Conservation (phyloP, 1,139 yeast genomes). For the Blastobotrys apis region DNA sequence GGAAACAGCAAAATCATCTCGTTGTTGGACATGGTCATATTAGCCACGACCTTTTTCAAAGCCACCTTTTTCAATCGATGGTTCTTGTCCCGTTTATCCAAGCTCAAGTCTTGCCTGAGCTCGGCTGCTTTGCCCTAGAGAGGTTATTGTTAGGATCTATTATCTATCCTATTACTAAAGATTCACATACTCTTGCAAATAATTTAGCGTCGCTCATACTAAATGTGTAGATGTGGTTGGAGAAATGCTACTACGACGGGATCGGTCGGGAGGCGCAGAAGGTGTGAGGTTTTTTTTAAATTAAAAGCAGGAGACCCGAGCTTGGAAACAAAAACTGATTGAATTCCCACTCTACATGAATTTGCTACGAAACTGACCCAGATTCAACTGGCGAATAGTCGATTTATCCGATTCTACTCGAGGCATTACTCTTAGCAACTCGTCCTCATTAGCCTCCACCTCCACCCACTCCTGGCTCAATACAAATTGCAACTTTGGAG, state of each 20-base stretch:
- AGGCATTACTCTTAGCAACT: background rate
- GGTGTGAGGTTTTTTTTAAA: no score
- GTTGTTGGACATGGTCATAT: conserved; percentile 74
- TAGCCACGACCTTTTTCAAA: conserved; percentile 74
- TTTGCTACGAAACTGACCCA: background rate
- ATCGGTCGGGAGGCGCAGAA: no score
- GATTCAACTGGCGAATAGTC: background rate
- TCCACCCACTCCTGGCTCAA: background rate
- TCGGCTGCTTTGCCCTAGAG: conserved; percentile 50
- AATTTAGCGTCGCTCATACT: conserved; percentile 32
- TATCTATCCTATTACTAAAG: background rate
- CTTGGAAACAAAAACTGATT: no score
- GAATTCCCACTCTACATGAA: background rate
- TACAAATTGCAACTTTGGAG: no score
- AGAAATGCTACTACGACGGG: background rate
- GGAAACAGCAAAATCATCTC: conserved; percentile 68
- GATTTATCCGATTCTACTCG: background rate
- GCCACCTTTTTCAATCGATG: conserved; percentile 51
- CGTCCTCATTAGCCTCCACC: background rate
- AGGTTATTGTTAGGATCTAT: background rate
- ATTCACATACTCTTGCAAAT: conserved; percentile 29
- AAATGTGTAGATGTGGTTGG: background rate
- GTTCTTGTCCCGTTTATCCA: conserved; percentile 49
- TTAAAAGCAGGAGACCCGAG: no score
- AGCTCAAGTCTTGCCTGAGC: conserved; percentile 52